These are phyloP conservation scores for Zygoascus hellenicus DNA, from an alignment of 1,139 yeast species.

Conservation along the genomic window DNA sequence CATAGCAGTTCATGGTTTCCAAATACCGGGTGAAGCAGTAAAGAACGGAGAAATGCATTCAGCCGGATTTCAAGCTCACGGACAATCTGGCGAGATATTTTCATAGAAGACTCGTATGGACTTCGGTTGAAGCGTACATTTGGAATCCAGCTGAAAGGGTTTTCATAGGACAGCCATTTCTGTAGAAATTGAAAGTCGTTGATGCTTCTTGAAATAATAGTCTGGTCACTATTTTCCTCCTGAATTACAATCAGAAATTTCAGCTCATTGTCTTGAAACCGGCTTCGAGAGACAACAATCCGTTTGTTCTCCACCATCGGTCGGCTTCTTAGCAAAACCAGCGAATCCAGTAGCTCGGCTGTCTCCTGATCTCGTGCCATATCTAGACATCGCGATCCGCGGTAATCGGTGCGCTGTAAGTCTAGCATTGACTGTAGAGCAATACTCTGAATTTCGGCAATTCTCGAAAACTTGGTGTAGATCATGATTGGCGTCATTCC, in stretches of 20 bases:
- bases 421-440: constrained; percentile 27
- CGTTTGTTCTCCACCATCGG: constrained; percentile 19
- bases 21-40: constrained; percentile 35
- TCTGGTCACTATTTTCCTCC: neutral
- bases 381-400: constrained; percentile 45
- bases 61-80: constrained; percentile 47
- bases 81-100: constrained; percentile 35
- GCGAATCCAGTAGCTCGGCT: constrained; percentile 42
- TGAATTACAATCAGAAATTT: constrained; percentile 13
- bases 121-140: constrained; percentile 26
- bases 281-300: constrained; percentile 15
- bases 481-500: constrained; percentile 65
- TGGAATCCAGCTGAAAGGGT: constrained; percentile 37
- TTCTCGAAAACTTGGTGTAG: constrained; percentile 63
- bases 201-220: constrained; percentile 20
- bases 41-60: constrained; percentile 42
- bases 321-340: constrained; percentile 16
- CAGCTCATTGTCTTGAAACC: constrained; percentile 12
- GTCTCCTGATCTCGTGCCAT: constrained; percentile 44
- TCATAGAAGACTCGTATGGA: constrained; percentile 34
- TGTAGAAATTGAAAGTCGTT: constrained; percentile 39
- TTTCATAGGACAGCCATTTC: constrained; percentile 34
- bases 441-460: constrained; percentile 47
- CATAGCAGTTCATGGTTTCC: constrained; percentile 37
- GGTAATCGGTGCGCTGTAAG: constrained; percentile 24